Conservation (phyloP, 2,329 filamentous ascomycete species). For the Thermoascus crustaceus region DNA sequence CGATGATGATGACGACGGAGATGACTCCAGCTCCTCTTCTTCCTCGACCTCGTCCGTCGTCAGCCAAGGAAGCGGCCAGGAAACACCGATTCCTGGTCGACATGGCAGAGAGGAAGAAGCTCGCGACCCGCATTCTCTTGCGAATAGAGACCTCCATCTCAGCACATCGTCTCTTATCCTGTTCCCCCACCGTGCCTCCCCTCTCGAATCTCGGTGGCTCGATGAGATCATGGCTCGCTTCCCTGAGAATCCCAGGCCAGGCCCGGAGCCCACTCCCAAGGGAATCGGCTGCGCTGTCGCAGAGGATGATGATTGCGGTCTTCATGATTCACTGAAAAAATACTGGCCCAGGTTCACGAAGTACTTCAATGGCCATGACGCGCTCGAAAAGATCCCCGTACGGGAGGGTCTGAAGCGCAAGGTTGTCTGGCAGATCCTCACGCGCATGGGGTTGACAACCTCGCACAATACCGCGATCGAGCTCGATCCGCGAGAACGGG, state of each 20-base stretch:
- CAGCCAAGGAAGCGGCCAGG: constrained; percentile 31
- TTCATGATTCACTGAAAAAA: constrained; percentile 41
- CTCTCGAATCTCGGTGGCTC: constrained; percentile 66
- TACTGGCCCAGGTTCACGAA: constrained; percentile 68
- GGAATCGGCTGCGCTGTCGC: constrained; percentile 6
- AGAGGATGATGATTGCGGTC: constrained; percentile 18
- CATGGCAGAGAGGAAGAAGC: constrained; percentile 18
- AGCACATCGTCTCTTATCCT: constrained; percentile 59
- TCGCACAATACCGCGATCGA: constrained; percentile 29
- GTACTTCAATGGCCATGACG: constrained; percentile 79
- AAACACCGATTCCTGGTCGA: constrained; percentile 27
- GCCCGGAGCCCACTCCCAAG: no score
- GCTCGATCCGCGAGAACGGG: constrained; percentile 27
- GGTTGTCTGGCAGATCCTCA: constrained; percentile 45
- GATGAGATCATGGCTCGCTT: constrained; percentile 38
- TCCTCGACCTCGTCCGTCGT: constrained; percentile 31
- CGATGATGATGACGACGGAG: constrained; percentile 13
- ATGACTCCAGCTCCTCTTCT: constrained; percentile 28
- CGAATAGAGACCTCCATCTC: constrained; percentile 24
- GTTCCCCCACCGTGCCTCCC: constrained; percentile 69
- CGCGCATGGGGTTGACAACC: constrained; percentile 59
- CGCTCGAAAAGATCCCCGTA: constrained; percentile 79
- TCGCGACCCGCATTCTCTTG: constrained; percentile 24
- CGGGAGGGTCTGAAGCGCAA: constrained; percentile 81
- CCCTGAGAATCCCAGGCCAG: constrained; percentile 16